phyloP scores from a whole-genome alignment of 805 yeast species.

The Candida taoyuanica region DNA sequence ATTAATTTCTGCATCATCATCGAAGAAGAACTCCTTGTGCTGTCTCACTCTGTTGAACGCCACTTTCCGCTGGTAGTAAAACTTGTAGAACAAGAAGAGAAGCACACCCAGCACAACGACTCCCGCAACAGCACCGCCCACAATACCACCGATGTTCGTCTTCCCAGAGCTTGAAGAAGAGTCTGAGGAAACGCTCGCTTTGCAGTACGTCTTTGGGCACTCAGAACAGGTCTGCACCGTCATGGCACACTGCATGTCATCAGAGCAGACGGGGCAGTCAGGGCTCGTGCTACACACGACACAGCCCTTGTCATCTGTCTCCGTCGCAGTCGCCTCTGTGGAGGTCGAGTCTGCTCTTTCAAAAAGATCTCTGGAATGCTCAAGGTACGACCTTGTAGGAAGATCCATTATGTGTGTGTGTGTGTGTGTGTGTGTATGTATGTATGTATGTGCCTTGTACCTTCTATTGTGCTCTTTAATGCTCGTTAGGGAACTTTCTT shows the following conservation, averaged over 20 bases:
- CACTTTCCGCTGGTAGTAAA: constrained; percentile 35
- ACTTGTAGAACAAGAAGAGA: constrained; percentile 38
- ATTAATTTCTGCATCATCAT: constrained; percentile 27
- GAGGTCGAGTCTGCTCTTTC: constrained; percentile 7
- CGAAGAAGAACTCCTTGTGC: constrained; percentile 25
- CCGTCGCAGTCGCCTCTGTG: constrained; percentile 1
- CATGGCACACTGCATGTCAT: constrained; percentile 48
- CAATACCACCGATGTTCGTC: constrained; percentile 50
- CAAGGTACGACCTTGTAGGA: constrained; percentile 2
- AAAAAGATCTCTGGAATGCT: constrained; percentile 1
- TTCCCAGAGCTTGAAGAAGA: constrained; percentile 12
- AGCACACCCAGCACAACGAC: constrained; percentile 41
- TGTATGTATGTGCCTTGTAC: too few relatives aligned
- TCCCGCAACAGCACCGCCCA: constrained; percentile 72
- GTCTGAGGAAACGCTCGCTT: constrained; percentile 19
- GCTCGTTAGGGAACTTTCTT: too few relatives aligned
- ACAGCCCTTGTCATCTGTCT: constrained; percentile 32
- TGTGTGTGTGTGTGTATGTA: too few relatives aligned
- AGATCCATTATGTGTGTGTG: neutral
- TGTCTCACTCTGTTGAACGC: constrained; percentile 29
- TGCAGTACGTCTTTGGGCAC: constrained; percentile 56
- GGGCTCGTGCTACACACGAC: constrained; percentile 37
- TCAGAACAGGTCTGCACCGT: constrained; percentile 51
- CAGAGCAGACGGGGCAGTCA: constrained; percentile 51
- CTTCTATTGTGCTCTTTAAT: too few relatives aligned